phyloP scores from a whole-genome alignment of 345 rosid species.

The Citrus australasica region DNA sequence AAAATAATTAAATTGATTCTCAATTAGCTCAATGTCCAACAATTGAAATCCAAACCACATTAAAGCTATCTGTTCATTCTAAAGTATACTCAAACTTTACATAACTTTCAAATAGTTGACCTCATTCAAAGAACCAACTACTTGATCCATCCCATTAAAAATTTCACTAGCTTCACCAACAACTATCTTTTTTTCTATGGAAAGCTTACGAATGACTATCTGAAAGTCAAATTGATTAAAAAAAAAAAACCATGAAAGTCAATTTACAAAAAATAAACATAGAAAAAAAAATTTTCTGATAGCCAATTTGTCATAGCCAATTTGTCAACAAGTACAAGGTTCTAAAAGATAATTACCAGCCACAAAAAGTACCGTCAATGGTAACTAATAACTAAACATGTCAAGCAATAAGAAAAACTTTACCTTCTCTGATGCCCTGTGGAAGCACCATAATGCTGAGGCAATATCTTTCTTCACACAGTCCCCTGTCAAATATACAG shows the following conservation, averaged over 20 bases:
- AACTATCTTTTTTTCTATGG: too few species aligned
- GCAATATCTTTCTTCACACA: conserved; percentile 86
- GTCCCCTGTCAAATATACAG: conserved; percentile 83
- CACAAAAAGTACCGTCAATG: not conserved
- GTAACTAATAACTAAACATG: not conserved
- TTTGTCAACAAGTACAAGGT: not conserved
- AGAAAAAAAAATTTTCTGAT: not conserved
- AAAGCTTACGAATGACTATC: too few species aligned
- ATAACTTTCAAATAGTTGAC: not conserved
- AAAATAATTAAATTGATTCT: not conserved
- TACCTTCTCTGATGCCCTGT: conserved; percentile 87
- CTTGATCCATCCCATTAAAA: not conserved
- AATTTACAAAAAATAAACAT: too few species aligned
- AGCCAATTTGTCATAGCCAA: not conserved
- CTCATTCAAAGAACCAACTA: not conserved
- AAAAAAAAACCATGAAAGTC: too few species aligned
- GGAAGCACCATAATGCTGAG: conserved; percentile 95
- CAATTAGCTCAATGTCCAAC: not conserved
- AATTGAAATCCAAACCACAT: not conserved
- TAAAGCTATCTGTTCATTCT: not conserved
- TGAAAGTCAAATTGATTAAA: too few species aligned
- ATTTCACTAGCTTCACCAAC: not conserved
- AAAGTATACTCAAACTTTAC: not conserved
- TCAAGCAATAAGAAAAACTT: conserved; percentile 11
- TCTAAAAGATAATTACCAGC: not conserved